Evolutionary conservation across 139 green algal genomes (phyloP), one percentile per base, ranked within the genome.

Genomic region (Dunaliella primolecta): DNA sequence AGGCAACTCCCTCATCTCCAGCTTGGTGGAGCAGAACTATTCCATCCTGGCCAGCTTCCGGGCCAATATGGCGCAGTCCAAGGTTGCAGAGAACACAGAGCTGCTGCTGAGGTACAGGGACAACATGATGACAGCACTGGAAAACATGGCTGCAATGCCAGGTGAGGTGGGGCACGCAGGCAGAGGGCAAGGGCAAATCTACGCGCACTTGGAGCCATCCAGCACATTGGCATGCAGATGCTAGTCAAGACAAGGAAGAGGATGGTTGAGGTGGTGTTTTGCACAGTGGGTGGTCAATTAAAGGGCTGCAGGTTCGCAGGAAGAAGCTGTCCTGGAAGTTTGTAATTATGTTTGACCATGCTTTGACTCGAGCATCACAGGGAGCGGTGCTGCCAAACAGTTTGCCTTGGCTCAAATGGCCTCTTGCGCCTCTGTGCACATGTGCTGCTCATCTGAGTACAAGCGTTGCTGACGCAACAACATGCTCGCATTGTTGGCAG

Each of bases 51-150:
- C 88, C 25, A 83, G 92, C 55, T 94, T 93, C 81, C 92, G 91
- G 38, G 36, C 84, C 32, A 95, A 92, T 81, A 94, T 93, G 90
- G 78, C 85, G 36, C 38, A 87, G 11, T 93, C 85, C 82, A 91
- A 91, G 77, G 89, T 98, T 64, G 85, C 91, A 32, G 95, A 98
- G 85, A 98, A 98, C 90, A 95, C 90, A 0, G 90, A 95, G 83
- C 90, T 98, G 82, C 87, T 98, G 72, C 84, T 94, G 75, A 83
- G 87, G 24, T 94, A 97, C 82, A 88, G 91, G 24, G 95, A 98
- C 86, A 98, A 96, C 92, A 92, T 98, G 36, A 82, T 96, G 79
- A 83, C 83, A 37, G 93, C 95, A 34, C 83, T 96, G 29, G 85
- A 92, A n/a, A 90, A 93, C 36, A 96, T 98, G 91, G 89, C 87